A percentile compares a stretch with the other conserved stretches of the same genome.
Evolutionary conservation across 1,284 basidiomycete species (phyloP).

Genomic region (Cystobasidium sp.): DNA sequence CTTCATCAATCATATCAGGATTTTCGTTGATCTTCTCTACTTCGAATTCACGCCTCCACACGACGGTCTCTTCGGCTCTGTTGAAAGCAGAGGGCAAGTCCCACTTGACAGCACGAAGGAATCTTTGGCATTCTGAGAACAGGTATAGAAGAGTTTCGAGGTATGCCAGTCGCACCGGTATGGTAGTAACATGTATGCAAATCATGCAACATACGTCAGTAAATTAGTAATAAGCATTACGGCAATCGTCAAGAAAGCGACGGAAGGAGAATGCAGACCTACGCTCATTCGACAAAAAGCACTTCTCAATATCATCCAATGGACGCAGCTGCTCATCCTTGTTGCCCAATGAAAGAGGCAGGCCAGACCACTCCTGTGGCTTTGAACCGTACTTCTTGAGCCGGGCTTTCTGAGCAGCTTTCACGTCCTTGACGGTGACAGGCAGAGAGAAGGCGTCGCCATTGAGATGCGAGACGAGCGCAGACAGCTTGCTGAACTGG

Average conservation of each 20-base stretch:
- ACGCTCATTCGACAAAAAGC: slow-evolving; percentile 44
- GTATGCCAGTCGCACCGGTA: too few relatives aligned
- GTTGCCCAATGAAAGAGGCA: slow-evolving; percentile 3
- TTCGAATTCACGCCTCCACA: slow-evolving; percentile 58
- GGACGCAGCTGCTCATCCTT: slow-evolving; percentile 15
- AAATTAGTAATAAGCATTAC: neutral
- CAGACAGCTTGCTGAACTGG: slow-evolving; percentile 45
- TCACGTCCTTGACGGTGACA: slow-evolving; percentile 43
- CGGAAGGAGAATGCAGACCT: neutral
- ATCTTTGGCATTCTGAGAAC: slow-evolving; percentile 51
- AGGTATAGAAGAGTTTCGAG: too few relatives aligned
- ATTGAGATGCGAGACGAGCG: slow-evolving; percentile 51
- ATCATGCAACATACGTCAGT: neutral
- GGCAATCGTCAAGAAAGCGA: neutral
- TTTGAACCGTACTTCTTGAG: slow-evolving; percentile 20
- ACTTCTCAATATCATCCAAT: slow-evolving; percentile 31
- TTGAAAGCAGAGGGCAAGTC: slow-evolving; percentile 55
- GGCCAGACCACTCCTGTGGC: slow-evolving; percentile 13
- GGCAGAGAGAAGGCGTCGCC: slow-evolving; percentile 46
- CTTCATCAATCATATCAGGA: slow-evolving; percentile 39
- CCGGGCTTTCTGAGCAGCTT: slow-evolving; percentile 44
- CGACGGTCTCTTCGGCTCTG: slow-evolving; percentile 56
- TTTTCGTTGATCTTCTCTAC: slow-evolving; percentile 54
- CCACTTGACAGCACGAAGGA: slow-evolving; percentile 58
- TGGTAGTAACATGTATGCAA: neutral